phyloP scores from a whole-genome alignment of 176 grass and related monocot genomes.

The Dactylis glomerata region DNA sequence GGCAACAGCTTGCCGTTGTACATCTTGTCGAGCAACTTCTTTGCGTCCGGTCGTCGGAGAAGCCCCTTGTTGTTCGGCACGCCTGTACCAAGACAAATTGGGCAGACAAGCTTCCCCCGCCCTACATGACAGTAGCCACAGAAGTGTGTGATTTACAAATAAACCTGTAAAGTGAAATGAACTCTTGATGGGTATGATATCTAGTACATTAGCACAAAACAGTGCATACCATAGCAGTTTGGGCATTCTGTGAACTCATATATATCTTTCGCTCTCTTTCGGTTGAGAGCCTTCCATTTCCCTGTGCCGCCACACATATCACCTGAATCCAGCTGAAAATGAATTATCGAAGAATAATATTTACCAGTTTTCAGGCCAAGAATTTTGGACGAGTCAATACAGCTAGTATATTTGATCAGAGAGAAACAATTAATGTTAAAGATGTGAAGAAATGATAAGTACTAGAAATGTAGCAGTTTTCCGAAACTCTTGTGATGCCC shows the following conservation, averaged over 20 bases:
- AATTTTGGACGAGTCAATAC: not conserved
- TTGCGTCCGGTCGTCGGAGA: slow-evolving; percentile 77
- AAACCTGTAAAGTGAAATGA: not conserved
- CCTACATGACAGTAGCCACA: slow-evolving; percentile 29
- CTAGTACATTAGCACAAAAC: not conserved
- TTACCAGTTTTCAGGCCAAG: not conserved
- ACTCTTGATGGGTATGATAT: too few species aligned
- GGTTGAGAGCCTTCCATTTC: slow-evolving; percentile 98
- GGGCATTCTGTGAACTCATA: slow-evolving; percentile 97
- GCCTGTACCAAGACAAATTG: slow-evolving; percentile 81
- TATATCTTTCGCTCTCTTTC: slow-evolving; percentile 97
- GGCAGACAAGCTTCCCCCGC: slow-evolving; percentile 89
- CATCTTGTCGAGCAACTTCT: slow-evolving; percentile 85
- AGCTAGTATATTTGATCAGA: not conserved
- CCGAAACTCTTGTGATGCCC: not conserved
- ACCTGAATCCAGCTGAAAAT: slow-evolving; percentile 48
- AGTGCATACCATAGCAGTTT: slow-evolving; percentile 84
- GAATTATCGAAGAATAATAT: not conserved
- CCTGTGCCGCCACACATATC: slow-evolving; percentile 99
- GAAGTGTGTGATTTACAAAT: not conserved
- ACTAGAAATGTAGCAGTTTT: not conserved
- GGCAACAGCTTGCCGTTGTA: slow-evolving; percentile 90
- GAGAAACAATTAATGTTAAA: not conserved
- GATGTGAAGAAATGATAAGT: not conserved
- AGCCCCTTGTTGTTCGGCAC: slow-evolving; percentile 95